Conservation (phyloP, 257 asterid genomes). For the Hygrophila difformis region DNA sequence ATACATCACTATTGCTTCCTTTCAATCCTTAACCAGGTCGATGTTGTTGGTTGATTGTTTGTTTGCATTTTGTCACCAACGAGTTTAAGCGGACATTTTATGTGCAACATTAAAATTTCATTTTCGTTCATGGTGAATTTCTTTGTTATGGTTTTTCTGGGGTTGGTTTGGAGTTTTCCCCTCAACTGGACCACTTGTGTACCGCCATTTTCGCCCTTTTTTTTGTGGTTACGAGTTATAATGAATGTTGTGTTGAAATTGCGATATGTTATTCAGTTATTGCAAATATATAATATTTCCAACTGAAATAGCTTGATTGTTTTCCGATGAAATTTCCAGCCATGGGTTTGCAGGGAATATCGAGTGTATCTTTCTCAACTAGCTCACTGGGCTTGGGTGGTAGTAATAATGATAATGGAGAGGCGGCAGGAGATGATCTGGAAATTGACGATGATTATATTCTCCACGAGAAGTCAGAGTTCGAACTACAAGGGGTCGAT, state of each 20-base stretch:
- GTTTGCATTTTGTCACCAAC: constrained; percentile 10
- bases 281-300: not conserved
- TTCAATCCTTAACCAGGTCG: too few species aligned
- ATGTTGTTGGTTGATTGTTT: too few species aligned
- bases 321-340: constrained; percentile 22
- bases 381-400: constrained; percentile 26
- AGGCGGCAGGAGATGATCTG: constrained; percentile 13
- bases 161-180: constrained; percentile 7
- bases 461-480: constrained; percentile 48
- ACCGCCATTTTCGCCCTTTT: not conserved
- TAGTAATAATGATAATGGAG: constrained; percentile 23
- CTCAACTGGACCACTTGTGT: not conserved
- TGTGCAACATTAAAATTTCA: not conserved
- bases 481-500: constrained; percentile 75
- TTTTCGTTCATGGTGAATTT: not conserved
- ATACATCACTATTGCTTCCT: not conserved
- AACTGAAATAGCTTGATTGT: not conserved
- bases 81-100: constrained; percentile 19
- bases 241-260: not conserved
- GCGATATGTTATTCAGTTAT: too few species aligned
- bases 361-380: constrained; percentile 48
- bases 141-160: not conserved
- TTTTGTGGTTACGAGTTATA: not conserved
- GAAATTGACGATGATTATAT: constrained; percentile 50
- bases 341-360: constrained; percentile 34